Percentiles rank a stretch among this genome's conserved stretches.
Evolutionary conservation across 225 moss, liverwort and hornwort genomes (phyloP).

Genomic region (Rhytidiadelphus loreus): DNA sequence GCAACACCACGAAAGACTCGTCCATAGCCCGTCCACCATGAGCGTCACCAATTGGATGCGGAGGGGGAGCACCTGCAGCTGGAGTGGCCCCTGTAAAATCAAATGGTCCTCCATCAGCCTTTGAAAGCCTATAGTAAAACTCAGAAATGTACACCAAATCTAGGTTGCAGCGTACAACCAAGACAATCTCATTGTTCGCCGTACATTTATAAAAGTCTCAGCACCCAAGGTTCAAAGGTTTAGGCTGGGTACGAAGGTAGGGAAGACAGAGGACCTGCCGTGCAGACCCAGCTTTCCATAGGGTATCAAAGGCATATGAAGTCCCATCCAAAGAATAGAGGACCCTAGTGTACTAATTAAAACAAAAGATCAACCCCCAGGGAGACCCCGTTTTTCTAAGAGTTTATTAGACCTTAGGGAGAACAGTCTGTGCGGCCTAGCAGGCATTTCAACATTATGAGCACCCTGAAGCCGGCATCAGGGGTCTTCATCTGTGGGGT

Average conservation of each 20-base stretch:
- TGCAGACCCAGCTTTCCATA: not conserved
- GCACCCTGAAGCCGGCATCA: not conserved
- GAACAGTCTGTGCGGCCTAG: not conserved
- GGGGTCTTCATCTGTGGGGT: not conserved
- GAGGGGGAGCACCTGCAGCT: conserved; percentile 26
- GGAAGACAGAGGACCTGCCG: not conserved
- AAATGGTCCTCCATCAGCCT: not conserved
- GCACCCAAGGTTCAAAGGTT: not conserved
- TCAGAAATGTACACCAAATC: not conserved
- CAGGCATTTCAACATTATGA: not conserved
- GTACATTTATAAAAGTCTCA: not conserved
- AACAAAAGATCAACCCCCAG: not conserved
- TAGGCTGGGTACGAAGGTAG: not conserved
- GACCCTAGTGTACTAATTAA: not conserved
- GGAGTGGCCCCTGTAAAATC: conserved; percentile 32
- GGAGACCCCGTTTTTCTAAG: not conserved
- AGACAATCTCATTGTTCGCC: not conserved
- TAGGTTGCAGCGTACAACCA: not conserved
- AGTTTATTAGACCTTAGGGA: not conserved
- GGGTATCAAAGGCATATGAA: not conserved
- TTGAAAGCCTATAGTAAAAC: not conserved
- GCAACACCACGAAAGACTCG: conserved; percentile 93
- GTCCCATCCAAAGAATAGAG: not conserved
- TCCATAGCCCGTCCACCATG: conserved; percentile 93
- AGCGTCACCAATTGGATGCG: conserved; percentile 40